Base-by-base conservation (phyloP, 129 eudicot species). In the Gnaphalium uliginosum region DNA sequence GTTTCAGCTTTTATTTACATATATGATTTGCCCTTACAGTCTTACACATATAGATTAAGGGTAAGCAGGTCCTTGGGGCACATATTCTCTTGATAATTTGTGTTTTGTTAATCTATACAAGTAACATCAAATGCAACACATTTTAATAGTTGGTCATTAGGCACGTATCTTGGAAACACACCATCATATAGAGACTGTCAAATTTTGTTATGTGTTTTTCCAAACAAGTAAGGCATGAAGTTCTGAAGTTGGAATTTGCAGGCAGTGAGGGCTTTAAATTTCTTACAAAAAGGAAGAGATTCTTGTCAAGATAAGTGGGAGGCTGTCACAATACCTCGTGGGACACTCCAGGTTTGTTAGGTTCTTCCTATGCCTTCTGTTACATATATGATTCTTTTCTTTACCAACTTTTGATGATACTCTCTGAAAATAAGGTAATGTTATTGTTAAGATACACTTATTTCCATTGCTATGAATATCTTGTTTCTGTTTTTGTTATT, bases 271-370 rank as follows among this genome's bases (percentile, higher is more conserved):
- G 97, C 99, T 67, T 84, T 95, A 50, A 62, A 72, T 26, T 83
- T 80, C 81, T 75, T 95, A 83, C 97, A 89, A 75, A 78, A 83
- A 65, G 96, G 96, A 69, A 82, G 93, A 87, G 94, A 89, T 39
- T 83, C 81, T 50, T 79, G 61, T 71, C 77, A 71, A 63, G 78
- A 87, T 75, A 86, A 82, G 72, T 95, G 99, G 99, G 90, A 81
- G 83, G 92, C 88, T 24, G 86, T 87, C 74, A 67, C 82, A 56
- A 95, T 95, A 78, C 96, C 99, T 78, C 99, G 99, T 77, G 99
- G 99, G 80, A 91, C 99, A 48, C 89, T 95, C 73, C 99, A 95
- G 99, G 99, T 94, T 86, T 82, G 98, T 90, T 81, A 29, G 76
- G 64, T 83, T 76, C 46, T 76, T 64, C 59, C 29, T 73, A 46